phyloP scores from a whole-genome alignment of 1,284 basidiomycete genomes.

The Trametes polyzona region DNA sequence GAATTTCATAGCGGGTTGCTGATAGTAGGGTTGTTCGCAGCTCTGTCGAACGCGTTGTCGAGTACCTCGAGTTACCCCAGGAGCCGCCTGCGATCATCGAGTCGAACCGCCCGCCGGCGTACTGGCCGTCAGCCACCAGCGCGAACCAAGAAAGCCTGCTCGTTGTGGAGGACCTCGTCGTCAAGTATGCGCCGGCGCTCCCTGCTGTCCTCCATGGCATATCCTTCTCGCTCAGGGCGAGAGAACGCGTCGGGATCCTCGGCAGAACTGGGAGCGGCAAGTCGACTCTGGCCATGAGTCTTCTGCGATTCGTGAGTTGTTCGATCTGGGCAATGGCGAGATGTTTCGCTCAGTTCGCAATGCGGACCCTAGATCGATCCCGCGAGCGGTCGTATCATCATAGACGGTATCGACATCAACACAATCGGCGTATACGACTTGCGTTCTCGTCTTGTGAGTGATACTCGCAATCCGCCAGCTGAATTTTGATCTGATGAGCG shows the following conservation, averaged over 20 bases:
- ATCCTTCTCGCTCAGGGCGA: constrained; percentile 65
- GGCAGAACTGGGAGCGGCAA: constrained; percentile 84
- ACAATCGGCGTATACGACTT: constrained; percentile 87
- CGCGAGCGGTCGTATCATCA: constrained; percentile 72
- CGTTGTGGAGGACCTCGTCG: constrained; percentile 67
- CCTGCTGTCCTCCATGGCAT: constrained; percentile 81
- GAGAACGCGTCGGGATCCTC: constrained; percentile 73
- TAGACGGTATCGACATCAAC: constrained; percentile 91
- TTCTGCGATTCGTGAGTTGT: constrained; percentile 76
- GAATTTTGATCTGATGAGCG: neutral
- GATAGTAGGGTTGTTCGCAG: too few relatives aligned
- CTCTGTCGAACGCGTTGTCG: constrained; percentile 85
- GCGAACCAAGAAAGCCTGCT: constrained; percentile 45
- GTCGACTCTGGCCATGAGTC: constrained; percentile 82
- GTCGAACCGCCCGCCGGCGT: constrained; percentile 72
- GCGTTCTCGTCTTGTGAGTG: constrained; percentile 68
- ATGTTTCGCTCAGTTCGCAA: too few relatives aligned
- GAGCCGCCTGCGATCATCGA: constrained; percentile 80
- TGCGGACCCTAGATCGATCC: constrained; percentile 69
- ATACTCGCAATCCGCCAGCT: neutral
- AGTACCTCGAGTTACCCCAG: constrained; percentile 88
- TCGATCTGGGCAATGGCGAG: too few relatives aligned
- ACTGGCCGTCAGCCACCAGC: constrained; percentile 78
- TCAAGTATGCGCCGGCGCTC: constrained; percentile 86
- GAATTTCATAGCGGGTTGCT: too few relatives aligned